Evolutionary conservation across 2,329 filamentous ascomycete genomes (phyloP), one percentile per base, ranked within the genome.

Genomic region (Dothidotthia symphoricarpi): DNA sequence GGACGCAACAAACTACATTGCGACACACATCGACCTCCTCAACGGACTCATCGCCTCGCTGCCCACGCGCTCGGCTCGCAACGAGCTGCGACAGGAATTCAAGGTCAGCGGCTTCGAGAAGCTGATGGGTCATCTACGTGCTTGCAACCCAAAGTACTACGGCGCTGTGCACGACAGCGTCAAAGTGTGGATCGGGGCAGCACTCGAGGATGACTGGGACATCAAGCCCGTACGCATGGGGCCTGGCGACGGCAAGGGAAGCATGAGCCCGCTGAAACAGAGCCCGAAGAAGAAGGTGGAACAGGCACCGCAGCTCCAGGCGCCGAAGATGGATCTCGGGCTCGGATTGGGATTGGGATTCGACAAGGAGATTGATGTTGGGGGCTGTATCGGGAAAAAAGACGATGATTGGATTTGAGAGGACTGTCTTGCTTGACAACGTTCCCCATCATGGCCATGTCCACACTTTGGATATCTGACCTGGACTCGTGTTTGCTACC

Each of bases 131-230:
- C 91, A 83, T 41, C 72, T 97, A 46, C 82, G 93, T 4, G 84
- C 91, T 12, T 97, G 91, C 74, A 98, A 97, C 66, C 90, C 96
- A 68, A 97, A 97, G 66, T 95, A 97, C 65, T 97, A 98, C 63
- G 86, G 86, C 2, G 82, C 86, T 32, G 86, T 98, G 3, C 93
- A 98, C 63, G 88, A 91, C 54, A 88, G 84, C 2, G 74, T 97
- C 47, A 82, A 86, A 37, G 90, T 86, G 6, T 98, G 91, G 90
- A 86, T 96, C 13, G 84, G 83, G 0, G 93, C 91, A 1, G 90
- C 88, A 0, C 76, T 75, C 17, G 89, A 90, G 44, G 93, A 98
- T 66, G 86, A 81, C 30, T 98, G 93, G 91, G 81, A 88, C 34
- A 84, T 89, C 28, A 77, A 78, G 35, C 82, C 85, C 57, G 90